Conservation (phyloP, 140 eudicot genomes). For the Anethum foeniculum region DNA sequence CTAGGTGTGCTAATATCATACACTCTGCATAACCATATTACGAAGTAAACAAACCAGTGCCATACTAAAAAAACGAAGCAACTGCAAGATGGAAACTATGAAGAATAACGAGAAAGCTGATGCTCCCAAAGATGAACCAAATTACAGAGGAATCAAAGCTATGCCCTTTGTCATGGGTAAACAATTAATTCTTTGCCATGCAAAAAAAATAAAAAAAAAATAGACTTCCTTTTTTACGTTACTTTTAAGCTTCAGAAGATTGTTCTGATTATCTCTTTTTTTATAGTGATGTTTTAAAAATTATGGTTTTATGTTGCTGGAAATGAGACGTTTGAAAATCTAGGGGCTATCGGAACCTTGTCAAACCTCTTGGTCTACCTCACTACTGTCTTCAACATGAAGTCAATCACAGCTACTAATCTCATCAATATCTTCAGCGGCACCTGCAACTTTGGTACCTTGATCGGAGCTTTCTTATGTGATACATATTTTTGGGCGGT, state of each 20-base stretch:
- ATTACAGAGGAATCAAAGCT: too few species aligned
- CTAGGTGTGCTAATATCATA: too few species aligned
- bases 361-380: slow-evolving; percentile 65
- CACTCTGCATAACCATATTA: too few species aligned
- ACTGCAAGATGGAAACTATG: too few species aligned
- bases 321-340: slow-evolving; percentile 92
- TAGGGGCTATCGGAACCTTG: slow-evolving; percentile 78
- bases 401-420: slow-evolving; percentile 32
- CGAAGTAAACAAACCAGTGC: too few species aligned
- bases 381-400: slow-evolving; percentile 62
- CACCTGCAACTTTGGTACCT: slow-evolving; percentile 40
- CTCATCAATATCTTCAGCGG: slow-evolving; percentile 41
- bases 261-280: not conserved
- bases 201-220: too few species aligned
- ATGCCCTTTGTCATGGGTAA: too few species aligned
- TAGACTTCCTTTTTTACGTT: not conserved
- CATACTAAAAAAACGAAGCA: too few species aligned
- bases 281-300: not conserved
- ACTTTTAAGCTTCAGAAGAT: not conserved
- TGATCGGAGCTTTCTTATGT: slow-evolving; percentile 40
- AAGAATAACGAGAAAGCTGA: too few species aligned
- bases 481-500: slow-evolving; percentile 53
- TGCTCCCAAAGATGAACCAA: too few species aligned
- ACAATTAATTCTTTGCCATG: too few species aligned
- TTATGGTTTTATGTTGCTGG: slow-evolving; percentile 30